phyloP scores from a whole-genome alignment of 208 protist genomes.

The Crithidia fasciculata region DNA sequence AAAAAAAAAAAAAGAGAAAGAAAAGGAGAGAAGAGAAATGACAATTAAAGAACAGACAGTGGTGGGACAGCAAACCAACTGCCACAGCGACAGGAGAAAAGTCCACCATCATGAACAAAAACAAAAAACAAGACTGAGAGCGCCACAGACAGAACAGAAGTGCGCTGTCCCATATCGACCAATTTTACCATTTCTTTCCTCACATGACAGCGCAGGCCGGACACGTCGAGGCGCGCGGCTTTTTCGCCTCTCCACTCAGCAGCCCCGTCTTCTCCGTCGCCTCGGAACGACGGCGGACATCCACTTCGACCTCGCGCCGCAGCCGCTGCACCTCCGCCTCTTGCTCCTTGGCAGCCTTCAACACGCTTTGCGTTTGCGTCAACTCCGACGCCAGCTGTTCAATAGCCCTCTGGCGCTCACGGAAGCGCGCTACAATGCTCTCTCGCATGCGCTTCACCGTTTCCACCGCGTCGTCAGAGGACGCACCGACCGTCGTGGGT shows the following conservation, averaged over 20 bases:
- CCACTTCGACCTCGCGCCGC: conserved; percentile 8
- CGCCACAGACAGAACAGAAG: not conserved
- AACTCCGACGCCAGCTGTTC: conserved; percentile 6
- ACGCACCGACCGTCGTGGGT: not conserved
- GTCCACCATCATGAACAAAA: not conserved
- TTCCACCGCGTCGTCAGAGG: not conserved
- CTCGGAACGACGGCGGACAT: conserved; percentile 12
- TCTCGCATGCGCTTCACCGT: not conserved
- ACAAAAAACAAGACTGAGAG: not conserved
- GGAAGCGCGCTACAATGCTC: not conserved
- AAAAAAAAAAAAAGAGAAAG: conserved; percentile 16
- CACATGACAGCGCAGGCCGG: conserved; percentile 21
- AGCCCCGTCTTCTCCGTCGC: conserved; percentile 24
- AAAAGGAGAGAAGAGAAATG: conserved; percentile 2
- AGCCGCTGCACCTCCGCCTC: not conserved
- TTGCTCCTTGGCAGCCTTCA: not conserved
- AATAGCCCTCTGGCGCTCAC: not conserved
- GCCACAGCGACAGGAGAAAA: not conserved
- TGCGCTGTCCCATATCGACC: not conserved
- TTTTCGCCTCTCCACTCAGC: not conserved
- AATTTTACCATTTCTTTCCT: not conserved
- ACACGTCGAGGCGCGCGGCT: not conserved
- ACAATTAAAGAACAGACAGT: not conserved
- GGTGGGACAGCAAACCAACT: not conserved
- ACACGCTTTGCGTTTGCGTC: not conserved